These are phyloP conservation scores for Dictyostelium intermedium DNA, from an alignment of 78 protist species.

Conservation along the genomic window DNA sequence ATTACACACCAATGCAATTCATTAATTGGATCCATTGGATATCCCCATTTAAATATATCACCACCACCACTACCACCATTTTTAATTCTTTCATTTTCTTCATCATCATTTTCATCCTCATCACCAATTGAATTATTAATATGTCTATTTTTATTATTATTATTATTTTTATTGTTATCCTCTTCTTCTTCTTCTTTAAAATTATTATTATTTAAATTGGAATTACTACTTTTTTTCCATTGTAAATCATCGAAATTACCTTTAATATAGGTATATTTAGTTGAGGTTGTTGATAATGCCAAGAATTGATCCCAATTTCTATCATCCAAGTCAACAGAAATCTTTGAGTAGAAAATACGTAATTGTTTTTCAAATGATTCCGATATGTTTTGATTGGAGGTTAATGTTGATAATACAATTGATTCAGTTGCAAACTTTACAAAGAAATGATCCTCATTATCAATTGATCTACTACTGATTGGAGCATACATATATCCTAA, in stretches of 20 bases:
- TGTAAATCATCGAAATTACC: conserved; percentile 27
- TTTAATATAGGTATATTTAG: conserved; percentile 61
- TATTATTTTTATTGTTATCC: background rate
- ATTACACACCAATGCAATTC: conserved; percentile 64
- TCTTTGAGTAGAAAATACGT: conserved; percentile 46
- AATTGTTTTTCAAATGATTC: conserved; percentile 73
- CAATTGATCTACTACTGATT: background rate
- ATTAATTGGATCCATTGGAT: conserved; percentile 74
- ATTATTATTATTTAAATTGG: background rate
- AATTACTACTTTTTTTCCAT: conserved; percentile 48
- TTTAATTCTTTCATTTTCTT: conserved; percentile 19
- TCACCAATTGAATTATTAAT: background rate
- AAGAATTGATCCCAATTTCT: conserved; percentile 76
- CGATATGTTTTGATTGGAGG: conserved; percentile 38
- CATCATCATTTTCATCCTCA: conserved; percentile 12
- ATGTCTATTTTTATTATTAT: background rate
- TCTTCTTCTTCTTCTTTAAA: background rate
- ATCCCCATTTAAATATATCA: conserved; percentile 67
- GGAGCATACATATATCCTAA: conserved; percentile 77
- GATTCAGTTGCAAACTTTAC: conserved; percentile 69
- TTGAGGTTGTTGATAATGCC: conserved; percentile 42
- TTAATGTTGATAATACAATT: background rate
- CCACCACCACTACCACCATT: background rate
- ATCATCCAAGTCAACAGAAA: conserved; percentile 48
- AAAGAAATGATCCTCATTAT: conserved; percentile 9